Evolutionary conservation across 768 basidiomycete genomes (phyloP), one percentile per base, ranked within the genome.

Genomic region (Trametes sanguinea): DNA sequence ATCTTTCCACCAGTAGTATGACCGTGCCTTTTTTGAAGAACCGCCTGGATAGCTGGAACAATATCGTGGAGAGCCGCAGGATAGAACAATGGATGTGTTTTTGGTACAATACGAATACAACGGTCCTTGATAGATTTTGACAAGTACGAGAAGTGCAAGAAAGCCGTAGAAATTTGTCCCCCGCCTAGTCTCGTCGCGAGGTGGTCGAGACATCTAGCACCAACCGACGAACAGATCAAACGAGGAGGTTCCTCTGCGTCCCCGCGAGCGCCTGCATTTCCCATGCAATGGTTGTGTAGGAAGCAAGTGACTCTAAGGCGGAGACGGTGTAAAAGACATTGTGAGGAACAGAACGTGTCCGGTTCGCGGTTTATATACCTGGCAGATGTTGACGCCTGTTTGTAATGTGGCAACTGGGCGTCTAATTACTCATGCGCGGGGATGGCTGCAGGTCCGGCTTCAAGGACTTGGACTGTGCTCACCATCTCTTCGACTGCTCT

Each of bases 221-320:
- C 64, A 59, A 59, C 60, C 67, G 61, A 68, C 64, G 57, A 54
- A 61, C 59, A 68, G 60, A 54, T 37, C 52, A 51, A 53, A 44
- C 47, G 54, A 60, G 59, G 47, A 54, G 17, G 47, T 61, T 56
- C 13, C 44, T 68, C 67, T 68, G 59, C 67, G 62, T 68, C 64
- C 59, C 64, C 67, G 60, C 67, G 67, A 68, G 67, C 67, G 67
- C 67, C 64, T 68, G 67, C 67, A 60, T 52, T 33, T 65, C 67
- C 64, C 67, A 50, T 61, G 54, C 39, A 48, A 54, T 39, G 45
- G 27, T 48, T 50, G 59, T 59, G 30, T 59, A 59, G 64, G 64
- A 64, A 63, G 64, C 67, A 68, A 68, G 67, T 68, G 67, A 68
- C 67, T 68, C 67, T 68, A 68, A 56, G 62, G 67, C 67, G 60